Base-by-base conservation (phyloP, 1,284 basidiomycete species). In the Ceratobasidium sp. region DNA sequence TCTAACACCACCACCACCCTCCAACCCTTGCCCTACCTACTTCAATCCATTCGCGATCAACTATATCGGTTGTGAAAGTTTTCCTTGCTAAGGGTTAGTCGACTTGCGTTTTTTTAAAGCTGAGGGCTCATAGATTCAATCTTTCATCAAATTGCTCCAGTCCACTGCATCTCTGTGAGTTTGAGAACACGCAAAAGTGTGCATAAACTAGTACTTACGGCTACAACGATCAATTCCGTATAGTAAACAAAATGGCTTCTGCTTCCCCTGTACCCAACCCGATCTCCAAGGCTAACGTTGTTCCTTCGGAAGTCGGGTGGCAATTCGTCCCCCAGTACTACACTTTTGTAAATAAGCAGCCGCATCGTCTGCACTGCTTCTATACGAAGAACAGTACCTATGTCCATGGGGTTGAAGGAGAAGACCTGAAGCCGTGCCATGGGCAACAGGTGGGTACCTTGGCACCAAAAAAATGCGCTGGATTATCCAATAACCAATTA, bases 331-430 rank as follows among this genome's bases (percentile, higher is more conserved):
- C 94, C 73, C 95, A 97, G 85, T 97, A 97, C 87, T 97, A 97
- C 87, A 97, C 94, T 82, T 97, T 95, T 88, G 94, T 98, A 85
- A 98, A 99, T 90, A 97, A 98, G 87, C 92, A 97, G 80, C 97
- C 97, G 79, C 89, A 93, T 85, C 94, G 96, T 84, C 90, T 99
- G 80, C 97, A 99, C 87, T 97, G 96, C 87, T 99, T 99, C 88
- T 99, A 99, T 89, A 98, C 93, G 83, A 99, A 99, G 89, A 90
- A 91, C 81, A 98, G 96, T 69, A 98, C 97, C 80, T 97, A 97
- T 87, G 94, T 94, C 83, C 96, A 98, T 85, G 95, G 95, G 76
- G 94, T 93, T 77, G 96, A 98, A 87, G 98, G 97, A 76, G 96
- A 98, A 85, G 97, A 99, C 74, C 86, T 89, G 76, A 91, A 91